phyloP scores from a whole-genome alignment of 805 yeast species.

The Brettanomyces custersianus region DNA sequence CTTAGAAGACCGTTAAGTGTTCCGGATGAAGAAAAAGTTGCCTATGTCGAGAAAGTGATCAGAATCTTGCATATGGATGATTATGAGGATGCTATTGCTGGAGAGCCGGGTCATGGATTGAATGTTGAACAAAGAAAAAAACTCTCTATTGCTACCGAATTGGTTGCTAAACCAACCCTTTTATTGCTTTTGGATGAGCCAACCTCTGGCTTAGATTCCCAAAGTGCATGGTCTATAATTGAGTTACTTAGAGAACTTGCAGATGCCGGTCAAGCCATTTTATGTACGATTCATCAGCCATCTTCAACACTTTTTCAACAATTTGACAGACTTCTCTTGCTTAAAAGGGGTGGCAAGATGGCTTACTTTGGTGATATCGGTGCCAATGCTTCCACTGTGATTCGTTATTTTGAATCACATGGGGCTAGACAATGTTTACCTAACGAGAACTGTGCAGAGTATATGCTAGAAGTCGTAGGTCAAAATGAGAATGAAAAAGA shows the following conservation, averaged over 20 bases:
- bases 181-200: conserved; percentile 51
- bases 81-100: conserved; percentile 45
- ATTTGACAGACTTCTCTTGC: conserved; percentile 32
- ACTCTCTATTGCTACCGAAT: conserved; percentile 45
- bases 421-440: conserved; percentile 60
- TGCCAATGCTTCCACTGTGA: conserved; percentile 31
- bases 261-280: conserved; percentile 44
- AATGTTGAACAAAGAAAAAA: conserved; percentile 48
- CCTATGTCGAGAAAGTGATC: conserved; percentile 34
- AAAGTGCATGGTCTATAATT: conserved; percentile 51
- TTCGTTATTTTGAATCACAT: conserved; percentile 37
- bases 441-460: conserved; percentile 68
- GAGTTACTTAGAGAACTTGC: conserved; percentile 41
- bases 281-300: conserved; percentile 50
- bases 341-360: conserved; percentile 44
- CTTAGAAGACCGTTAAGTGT: conserved; percentile 35
- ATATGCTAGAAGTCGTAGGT: conserved; percentile 66
- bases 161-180: conserved; percentile 45
- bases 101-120: conserved; percentile 39
- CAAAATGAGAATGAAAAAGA: conserved; percentile 83
- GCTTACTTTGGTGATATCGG: conserved; percentile 51
- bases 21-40: conserved; percentile 32
- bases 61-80: conserved; percentile 31
- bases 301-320: conserved; percentile 37
- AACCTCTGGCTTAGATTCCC: conserved; percentile 48